Evolutionary conservation across 2,329 filamentous ascomycete species (phyloP), one percentile per base, ranked within the genome.

Genomic region (Fusarium foetens): DNA sequence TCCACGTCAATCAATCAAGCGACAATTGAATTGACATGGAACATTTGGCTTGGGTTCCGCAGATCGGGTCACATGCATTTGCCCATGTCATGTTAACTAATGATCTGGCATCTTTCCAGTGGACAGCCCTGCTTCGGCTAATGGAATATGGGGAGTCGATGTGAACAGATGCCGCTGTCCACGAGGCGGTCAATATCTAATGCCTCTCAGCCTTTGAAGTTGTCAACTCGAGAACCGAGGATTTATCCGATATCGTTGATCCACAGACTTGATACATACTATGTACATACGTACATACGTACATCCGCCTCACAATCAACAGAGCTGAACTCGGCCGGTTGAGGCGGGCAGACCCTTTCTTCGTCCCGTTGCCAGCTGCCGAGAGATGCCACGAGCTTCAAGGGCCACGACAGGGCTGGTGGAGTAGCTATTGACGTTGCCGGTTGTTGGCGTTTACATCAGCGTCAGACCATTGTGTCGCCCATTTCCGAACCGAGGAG

Each of bases 41-140:
- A 53, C 35, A 25, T 35, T 35, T 51, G 31, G 31, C n/a, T 60
- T 52, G 57, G 57, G 60, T 67, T 73, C 59, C 67, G 70, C 68
- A 72, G 67, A 76, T 76, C 58, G 64, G 60, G 74, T 76, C 75
- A 77, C 75, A 77, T 77, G 75, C 75, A 77, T 75, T 67, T 64
- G 64, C 62, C 66, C 60, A 66, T 74, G 68, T 45, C 36, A 38
- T 35, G 35, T 41, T 55, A 49, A 45, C 43, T 68, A 64, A 63
- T 64, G 67, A 76, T 75, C 69, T 76, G 71, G 69, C 69, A 41
- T 49, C 68, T 66, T 63, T 52, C 70, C 54, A 68, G 66, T 66
- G 68, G 70, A 59, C 62, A 72, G 70, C 70, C 61, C 63, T 73
- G 66, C 52, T 62, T 66, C 51, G 54, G 49, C 46, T 68, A 58